Evolutionary conservation across 345 rosid species (phyloP), one percentile per base, ranked within the genome.

Genomic region (Populus simonii): DNA sequence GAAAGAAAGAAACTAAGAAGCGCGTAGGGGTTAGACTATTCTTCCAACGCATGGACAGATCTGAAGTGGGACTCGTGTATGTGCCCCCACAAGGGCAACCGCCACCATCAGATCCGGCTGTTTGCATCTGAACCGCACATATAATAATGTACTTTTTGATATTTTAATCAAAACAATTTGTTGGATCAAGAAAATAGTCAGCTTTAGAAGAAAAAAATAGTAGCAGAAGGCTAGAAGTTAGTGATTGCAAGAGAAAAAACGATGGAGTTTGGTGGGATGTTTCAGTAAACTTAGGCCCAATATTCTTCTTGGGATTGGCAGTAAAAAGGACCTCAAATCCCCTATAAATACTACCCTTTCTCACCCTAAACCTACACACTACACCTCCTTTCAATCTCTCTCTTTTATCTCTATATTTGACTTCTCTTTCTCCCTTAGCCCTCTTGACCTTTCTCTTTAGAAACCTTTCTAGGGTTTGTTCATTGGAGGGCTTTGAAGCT

Each of bases 281-380:
- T 80, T 83, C 82, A 81, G 87, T 82, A 77, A 80, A 78, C 77
- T 81, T 71, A 80, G 86, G 80, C 85, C 91, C 90, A 88, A 89
- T 91, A 94, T 94, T 91, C 96, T 92, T 88, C 90, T 94, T 80
- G 98, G 98, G 98, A 94, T 94, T 92, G 92, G 83, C 87, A 89
- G 86, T 85, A 78, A 83, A 85, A 89, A 85, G 73, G 76, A 62
- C 71, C 80, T 75, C 76, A 3, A 23, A 82, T 78, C 80, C 83
- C 73, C 90, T 90, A 92, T 92, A 91, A 84, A 88, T 92, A 89
- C 80, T 43, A 59, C 13, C 76, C 71, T 69, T 27, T 62, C 76
- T 49, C 69, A 63, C 73, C 79, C 65, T 38, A 66, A 67, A 8
- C 76, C 83, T 83, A 74, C 83, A 9, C 39, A 59, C 35, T 43